Base-by-base conservation (phyloP, 768 basidiomycete species). In the Boletus fagicola region DNA sequence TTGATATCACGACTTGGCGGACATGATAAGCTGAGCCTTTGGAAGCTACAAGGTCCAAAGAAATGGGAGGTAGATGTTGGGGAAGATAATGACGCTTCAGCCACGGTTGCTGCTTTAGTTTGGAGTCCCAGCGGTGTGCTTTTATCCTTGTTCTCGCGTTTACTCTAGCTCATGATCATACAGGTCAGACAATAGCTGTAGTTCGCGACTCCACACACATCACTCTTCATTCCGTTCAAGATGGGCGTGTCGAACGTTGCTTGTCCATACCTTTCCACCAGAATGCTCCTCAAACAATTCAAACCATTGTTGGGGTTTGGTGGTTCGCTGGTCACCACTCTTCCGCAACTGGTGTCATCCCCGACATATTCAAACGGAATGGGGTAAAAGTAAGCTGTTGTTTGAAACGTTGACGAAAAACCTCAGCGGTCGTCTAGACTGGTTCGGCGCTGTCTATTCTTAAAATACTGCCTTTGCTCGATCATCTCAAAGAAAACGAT, bases 121-220 rank as follows among this genome's bases (percentile, higher is more conserved):
- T 94, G 91, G 92, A 91, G 90, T 71, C 91, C 92, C 3, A 88
- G 88, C 70, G 88, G 92, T 90, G 57, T 74, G 55, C 72, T 49
- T 42, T 59, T 31, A 47, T 56, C 12, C 24, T 54, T 31, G 18
- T 24, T 53, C 44, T 31, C n/a, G 51, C 18, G 35, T 28, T 30
- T 12, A 15, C 38, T 42, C 40, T 39, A 13, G 30, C 53, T 61
- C 57, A 65, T 35, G 24, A 22, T 57, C 45, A 33, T 44, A 53
- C 64, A 88, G 85, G 85, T 50, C 86, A 88, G 72, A 83, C 79
- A 47, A 81, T 94, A 58, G 90, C 87, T 18, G 80, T 90, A 18
- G 79, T 84, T 30, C 86, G 86, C 56, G 77, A 90, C 60, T 89
- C 88, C 42, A 81, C 85, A 40, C 77, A 80, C 26, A 70, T 93